phyloP scores from a whole-genome alignment of 2,329 filamentous ascomycete genomes.

The Ascochyta pisi region DNA sequence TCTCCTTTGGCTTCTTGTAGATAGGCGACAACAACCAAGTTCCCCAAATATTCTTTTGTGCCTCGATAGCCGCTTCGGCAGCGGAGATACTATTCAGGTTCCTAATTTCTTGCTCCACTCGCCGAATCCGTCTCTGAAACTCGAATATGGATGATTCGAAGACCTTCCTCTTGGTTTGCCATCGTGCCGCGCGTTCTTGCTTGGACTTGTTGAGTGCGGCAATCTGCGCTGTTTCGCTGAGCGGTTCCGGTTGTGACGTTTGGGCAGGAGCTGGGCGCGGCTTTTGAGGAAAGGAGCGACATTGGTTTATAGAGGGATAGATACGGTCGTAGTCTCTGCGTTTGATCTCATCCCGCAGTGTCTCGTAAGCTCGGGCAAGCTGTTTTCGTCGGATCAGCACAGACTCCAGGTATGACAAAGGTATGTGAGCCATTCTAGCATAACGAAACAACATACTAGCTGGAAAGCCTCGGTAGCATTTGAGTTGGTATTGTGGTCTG shows the following conservation, averaged over 20 bases:
- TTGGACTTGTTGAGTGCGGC: slow-evolving; percentile 36
- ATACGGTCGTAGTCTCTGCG: slow-evolving; percentile 44
- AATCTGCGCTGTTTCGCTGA: slow-evolving; percentile 29
- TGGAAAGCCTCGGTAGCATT: slow-evolving; percentile 47
- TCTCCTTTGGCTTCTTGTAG: slow-evolving; percentile 35
- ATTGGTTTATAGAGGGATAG: slow-evolving; percentile 34
- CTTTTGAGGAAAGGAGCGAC: slow-evolving; percentile 1
- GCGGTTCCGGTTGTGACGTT: not conserved
- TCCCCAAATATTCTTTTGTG: slow-evolving; percentile 43
- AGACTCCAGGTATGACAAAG: slow-evolving; percentile 29
- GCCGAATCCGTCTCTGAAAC: slow-evolving; percentile 24
- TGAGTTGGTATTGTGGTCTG: slow-evolving; percentile 40
- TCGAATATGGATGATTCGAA: slow-evolving; percentile 24
- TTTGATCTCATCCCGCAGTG: slow-evolving; percentile 39
- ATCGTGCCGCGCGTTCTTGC: slow-evolving; percentile 39
- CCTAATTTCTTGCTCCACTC: slow-evolving; percentile 38
- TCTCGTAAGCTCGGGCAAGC: slow-evolving; percentile 47
- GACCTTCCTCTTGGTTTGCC: slow-evolving; percentile 26
- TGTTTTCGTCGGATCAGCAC: slow-evolving; percentile 18
- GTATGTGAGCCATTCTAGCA: not conserved
- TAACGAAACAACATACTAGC: slow-evolving; percentile 31
- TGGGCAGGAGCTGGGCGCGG: slow-evolving; percentile 10
- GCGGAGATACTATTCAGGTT: slow-evolving; percentile 32
- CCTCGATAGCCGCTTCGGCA: slow-evolving; percentile 38
- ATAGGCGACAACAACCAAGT: slow-evolving; percentile 36